phyloP scores from a whole-genome alignment of 371 early-diverging fungal species.

The Blakeslea trispora region DNA sequence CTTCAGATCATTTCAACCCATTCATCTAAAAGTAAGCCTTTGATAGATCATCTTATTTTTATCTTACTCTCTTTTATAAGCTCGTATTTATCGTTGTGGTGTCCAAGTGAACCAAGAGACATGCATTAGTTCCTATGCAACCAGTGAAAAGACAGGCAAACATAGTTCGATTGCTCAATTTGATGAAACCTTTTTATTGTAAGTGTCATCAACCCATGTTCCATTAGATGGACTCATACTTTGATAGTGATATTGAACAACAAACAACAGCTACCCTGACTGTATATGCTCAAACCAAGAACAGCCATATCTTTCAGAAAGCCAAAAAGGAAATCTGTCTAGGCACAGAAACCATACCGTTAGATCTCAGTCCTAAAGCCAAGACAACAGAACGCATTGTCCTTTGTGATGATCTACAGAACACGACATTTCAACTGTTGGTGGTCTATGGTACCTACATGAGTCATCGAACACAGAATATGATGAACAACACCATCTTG shows the following conservation, averaged over 20 bases:
- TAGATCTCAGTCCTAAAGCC: slow-evolving; percentile 20
- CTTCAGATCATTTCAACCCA: slow-evolving; percentile 32
- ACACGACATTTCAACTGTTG: slow-evolving; percentile 25
- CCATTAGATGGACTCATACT: neutral
- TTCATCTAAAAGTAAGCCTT: slow-evolving; percentile 29
- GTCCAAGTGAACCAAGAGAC: slow-evolving; percentile 34
- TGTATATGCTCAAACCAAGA: slow-evolving; percentile 27
- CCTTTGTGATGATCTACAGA: slow-evolving; percentile 21
- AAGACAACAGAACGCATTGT: slow-evolving; percentile 29
- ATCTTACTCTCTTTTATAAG: slow-evolving; percentile 14
- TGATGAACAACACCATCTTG: slow-evolving; percentile 26
- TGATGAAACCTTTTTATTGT: slow-evolving; percentile 42
- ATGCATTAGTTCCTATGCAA: slow-evolving; percentile 22
- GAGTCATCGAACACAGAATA: slow-evolving; percentile 28
- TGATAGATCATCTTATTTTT: neutral
- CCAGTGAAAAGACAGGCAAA: slow-evolving; percentile 31
- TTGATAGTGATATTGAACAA: slow-evolving; percentile 29
- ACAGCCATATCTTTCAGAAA: slow-evolving; percentile 11
- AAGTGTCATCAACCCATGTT: slow-evolving; percentile 11
- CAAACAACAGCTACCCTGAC: slow-evolving; percentile 26
- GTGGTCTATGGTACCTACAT: slow-evolving; percentile 31
- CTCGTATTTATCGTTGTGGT: slow-evolving; percentile 26
- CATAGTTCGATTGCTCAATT: slow-evolving; percentile 31
- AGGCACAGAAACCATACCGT: slow-evolving; percentile 20
- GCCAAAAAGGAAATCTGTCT: slow-evolving; percentile 23